Base-by-base conservation (phyloP, 306 rosid genomes). In the Castanea crenata region DNA sequence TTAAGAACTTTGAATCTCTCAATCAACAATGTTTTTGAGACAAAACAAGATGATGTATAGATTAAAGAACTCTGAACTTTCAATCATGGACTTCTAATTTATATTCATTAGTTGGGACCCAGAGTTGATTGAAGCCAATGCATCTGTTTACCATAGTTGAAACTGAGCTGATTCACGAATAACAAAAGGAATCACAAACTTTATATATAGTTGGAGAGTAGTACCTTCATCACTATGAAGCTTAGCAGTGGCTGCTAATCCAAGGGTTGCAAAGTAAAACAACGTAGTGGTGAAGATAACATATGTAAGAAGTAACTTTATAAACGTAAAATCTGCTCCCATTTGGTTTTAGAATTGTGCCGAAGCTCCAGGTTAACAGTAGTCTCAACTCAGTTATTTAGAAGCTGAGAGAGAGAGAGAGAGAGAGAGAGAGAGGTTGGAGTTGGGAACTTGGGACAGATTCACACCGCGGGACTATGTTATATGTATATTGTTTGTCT, bases 201-300 rank as follows among this genome's bases (percentile, higher is more conserved):
- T 19, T 32, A 41, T 41, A 41, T 8, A 41, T 41, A 41, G 54
- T 49, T 49, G 54, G 54, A 49, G 14, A 49, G 54, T 49, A 91
- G 46, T 86, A 91, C 93, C 92, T 83, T 91, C 96, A n/a, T 76
- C 51, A 54, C 5, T 59, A 61, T 71, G 85, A 79, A 92, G 94
- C 86, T 87, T 90, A n/a, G 87, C 84, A 27, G 87, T 80, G 77
- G 90, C 87, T 32, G 88, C 86, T 25, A 77, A 79, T 75, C 86
- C 87, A 21, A 76, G 80, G 49, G 78, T 76, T 49, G 85, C 73
- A 63, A 83, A 72, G 76, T 70, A 74, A 76, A 86, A 14, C 2
- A 74, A 75, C 58, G 89, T 34, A 71, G 78, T 78, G 73, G 79
- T 84, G 54, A 49, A 72, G 55, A 89, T 25, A 75, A 91, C 85